Evolutionary conservation across 1,284 basidiomycete genomes (phyloP).

Genomic region (Microbotryum violaceum): DNA sequence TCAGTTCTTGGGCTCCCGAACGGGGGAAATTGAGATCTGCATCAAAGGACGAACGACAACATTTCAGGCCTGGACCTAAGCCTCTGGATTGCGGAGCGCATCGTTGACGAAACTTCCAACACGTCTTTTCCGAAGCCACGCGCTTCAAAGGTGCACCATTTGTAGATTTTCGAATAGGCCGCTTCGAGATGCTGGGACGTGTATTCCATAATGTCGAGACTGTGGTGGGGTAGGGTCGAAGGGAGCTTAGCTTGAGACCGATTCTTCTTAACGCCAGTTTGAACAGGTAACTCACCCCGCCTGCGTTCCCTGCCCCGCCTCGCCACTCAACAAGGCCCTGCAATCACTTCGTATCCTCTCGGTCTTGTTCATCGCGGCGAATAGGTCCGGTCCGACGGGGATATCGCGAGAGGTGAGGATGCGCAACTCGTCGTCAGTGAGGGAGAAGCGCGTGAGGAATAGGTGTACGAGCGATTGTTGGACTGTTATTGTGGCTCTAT

Average conservation of each 20-base stretch:
- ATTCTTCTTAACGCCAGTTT: not conserved
- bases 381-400: constrained; percentile 63
- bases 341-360: constrained; percentile 76
- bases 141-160: constrained; percentile 81
- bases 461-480: constrained; percentile 64
- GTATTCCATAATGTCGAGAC: constrained; percentile 77
- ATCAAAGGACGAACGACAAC: constrained; percentile 51
- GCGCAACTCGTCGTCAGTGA: constrained; percentile 62
- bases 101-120: constrained; percentile 63
- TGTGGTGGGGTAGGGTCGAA: constrained; percentile 38
- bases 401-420: constrained; percentile 71
- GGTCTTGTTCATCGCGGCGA: constrained; percentile 78
- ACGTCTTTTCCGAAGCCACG: constrained; percentile 64
- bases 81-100: constrained; percentile 67
- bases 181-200: constrained; percentile 77
- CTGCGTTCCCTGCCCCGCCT: constrained; percentile 61
- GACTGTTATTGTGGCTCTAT: constrained; percentile 49
- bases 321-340: constrained; percentile 76
- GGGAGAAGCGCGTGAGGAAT: constrained; percentile 78
- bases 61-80: constrained; percentile 67
- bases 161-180: constrained; percentile 78
- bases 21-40: not conserved
- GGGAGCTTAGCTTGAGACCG: too few relatives aligned
- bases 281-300: constrained; percentile 56
- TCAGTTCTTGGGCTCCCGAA: not conserved